These are phyloP conservation scores for Neoboletus subvelutipes DNA, from an alignment of 768 basidiomycete species.

Conservation along the genomic window DNA sequence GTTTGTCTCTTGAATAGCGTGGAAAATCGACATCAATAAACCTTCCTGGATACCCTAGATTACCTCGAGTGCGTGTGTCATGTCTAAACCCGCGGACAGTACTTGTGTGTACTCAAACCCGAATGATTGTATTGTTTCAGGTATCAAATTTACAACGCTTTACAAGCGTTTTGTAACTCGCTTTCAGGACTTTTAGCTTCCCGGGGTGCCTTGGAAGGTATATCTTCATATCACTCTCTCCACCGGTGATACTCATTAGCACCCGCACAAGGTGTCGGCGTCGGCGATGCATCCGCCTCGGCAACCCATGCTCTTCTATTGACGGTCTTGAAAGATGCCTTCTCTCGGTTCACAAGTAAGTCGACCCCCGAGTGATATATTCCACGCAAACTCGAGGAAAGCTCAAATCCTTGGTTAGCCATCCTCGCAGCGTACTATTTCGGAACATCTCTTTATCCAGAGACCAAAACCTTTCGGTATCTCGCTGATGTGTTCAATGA, in stretches of 20 bases:
- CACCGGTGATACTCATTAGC: neutral
- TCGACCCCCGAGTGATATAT: neutral
- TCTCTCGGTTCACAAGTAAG: conserved; percentile 63
- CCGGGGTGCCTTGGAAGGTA: conserved; percentile 67
- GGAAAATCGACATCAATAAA: neutral
- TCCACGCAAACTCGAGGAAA: neutral
- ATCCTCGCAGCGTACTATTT: conserved; percentile 61
- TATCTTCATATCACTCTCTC: neutral
- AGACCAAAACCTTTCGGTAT: conserved; percentile 68
- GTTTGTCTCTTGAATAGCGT: neutral
- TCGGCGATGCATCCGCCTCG: conserved; percentile 65
- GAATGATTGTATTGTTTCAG: conserved; percentile 33
- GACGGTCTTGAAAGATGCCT: conserved; percentile 64
- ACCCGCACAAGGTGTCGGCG: conserved; percentile 54
- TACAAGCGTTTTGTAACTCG: conserved; percentile 72
- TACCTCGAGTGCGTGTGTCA: conserved; percentile 47
- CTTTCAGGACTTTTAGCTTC: conserved; percentile 62
- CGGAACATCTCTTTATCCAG: conserved; percentile 64
- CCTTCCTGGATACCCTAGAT: conserved; percentile 35
- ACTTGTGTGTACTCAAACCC: conserved; percentile 6
- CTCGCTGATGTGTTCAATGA: conserved; percentile 70
- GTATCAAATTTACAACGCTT: conserved; percentile 63
- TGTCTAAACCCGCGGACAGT: neutral
- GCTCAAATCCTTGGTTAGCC: conserved; percentile 38
- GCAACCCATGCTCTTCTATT: conserved; percentile 65